Base-by-base conservation (phyloP, 768 basidiomycete species). In the Panaeolus cyanescens region DNA sequence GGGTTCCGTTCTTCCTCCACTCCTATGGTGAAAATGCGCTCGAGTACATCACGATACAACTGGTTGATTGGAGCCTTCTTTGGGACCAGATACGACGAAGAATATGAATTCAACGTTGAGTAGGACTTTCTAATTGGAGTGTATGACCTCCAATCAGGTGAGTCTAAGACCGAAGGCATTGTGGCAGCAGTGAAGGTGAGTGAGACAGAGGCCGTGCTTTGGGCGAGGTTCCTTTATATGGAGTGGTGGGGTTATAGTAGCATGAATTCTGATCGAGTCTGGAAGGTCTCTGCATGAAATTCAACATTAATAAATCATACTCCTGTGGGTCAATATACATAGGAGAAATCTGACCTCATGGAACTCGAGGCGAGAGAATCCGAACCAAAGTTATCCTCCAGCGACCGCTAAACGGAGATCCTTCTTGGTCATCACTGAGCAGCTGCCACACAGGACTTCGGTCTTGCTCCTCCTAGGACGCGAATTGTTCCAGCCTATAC, bases 21-120 rank as follows among this genome's bases (percentile, higher is more conserved):
- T 2, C 61, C 64, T 5, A 66, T 17, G 10, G 67, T 61, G 54
- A 71, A 65, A n/a, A 68, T 37, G n/a, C 65, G 66, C 62, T 68
- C 67, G 12, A 71, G 64, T 10, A 71, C 31, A 59, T 71, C 70
- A 1, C 59, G 54, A 45, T 55, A 68, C 25, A 71, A 58, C 7
- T 53, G 56, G 15, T 50, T 13, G 25, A 50, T 50, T 1, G 45
- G 25, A 28, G 45, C 30, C 13, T 50, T 25, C 4, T 10, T 13
- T 25, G 45, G 15, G 13, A 15, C 5, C 12, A 50, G 19, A 4
- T 15, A 8, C 15, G 25, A 28, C 5, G 45, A 15, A 12, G 45
- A 30, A 28, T 28, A 50, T 50, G 45, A 5, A 15, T 19, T 15
- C 19, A 28, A 28, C n/a, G 45, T 28, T 7, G 45, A 13, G 15